These are phyloP conservation scores for Cornus controversa DNA, from an alignment of 148 eudicot species.

Conservation along the genomic window DNA sequence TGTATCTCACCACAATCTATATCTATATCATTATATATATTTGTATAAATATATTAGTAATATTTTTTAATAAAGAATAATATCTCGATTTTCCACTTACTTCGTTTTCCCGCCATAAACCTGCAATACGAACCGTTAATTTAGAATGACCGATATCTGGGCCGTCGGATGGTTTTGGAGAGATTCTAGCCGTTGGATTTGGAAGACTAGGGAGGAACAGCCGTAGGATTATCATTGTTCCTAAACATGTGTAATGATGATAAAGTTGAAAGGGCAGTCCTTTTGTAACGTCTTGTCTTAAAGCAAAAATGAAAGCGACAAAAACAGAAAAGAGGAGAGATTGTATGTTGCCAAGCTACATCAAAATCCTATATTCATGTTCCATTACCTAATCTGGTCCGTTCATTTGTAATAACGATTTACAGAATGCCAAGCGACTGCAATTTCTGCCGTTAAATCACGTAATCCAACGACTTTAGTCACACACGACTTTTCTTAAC, in stretches of 20 bases:
- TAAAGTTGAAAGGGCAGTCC: constrained; percentile 6
- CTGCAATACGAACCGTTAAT: neutral
- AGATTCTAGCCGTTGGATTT: neutral
- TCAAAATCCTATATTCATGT: neutral
- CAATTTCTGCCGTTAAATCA: no score
- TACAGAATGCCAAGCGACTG: no score
- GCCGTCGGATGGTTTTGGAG: neutral
- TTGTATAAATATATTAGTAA: neutral
- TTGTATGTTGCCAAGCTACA: neutral
- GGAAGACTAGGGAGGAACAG: neutral
- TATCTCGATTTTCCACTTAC: neutral
- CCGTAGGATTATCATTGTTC: neutral
- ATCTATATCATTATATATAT: neutral
- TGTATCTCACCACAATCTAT: neutral
- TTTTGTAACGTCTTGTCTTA: constrained; percentile 1
- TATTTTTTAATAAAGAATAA: no score
- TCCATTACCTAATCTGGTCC: neutral
- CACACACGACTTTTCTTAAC: no score
- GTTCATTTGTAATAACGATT: neutral
- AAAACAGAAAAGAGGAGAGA: neutral
- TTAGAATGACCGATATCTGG: no score
- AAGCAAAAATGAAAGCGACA: neutral
- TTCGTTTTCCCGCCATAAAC: constrained; percentile 8
- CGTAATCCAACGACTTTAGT: no score
- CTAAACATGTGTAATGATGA: neutral